These are phyloP conservation scores for Chaetoceros tenuissimus DNA, from an alignment of 108 stramenopile species.

Conservation along the genomic window DNA sequence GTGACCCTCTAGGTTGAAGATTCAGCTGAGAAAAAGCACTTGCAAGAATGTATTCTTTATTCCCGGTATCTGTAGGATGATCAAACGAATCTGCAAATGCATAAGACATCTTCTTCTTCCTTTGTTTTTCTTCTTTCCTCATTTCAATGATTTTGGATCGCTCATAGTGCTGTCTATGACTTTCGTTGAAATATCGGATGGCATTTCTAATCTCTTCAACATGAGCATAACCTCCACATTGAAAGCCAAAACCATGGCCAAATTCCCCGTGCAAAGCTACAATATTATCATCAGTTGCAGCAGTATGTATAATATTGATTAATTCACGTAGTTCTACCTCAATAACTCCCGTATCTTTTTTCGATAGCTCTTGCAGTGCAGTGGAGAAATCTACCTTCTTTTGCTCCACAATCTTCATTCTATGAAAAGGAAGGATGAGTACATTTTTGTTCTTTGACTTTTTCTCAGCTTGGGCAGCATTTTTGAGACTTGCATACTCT, in stretches of 20 bases:
- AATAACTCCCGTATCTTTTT: constrained; percentile 3
- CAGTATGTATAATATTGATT: constrained; percentile 50
- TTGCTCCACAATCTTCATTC: constrained; percentile 54
- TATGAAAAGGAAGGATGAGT: constrained; percentile 52
- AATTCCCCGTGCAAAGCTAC: constrained; percentile 55
- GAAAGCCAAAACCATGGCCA: constrained; percentile 38
- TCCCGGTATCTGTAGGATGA: constrained; percentile 23
- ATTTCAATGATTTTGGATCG: not conserved
- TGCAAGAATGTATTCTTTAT: constrained; percentile 63
- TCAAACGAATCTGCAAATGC: constrained; percentile 40
- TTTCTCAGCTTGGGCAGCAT: no score
- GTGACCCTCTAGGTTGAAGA: constrained; percentile 51
- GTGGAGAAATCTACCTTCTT: constrained; percentile 6
- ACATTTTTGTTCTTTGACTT: constrained; percentile 42
- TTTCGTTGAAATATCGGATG: constrained; percentile 50
- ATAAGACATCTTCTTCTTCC: constrained; percentile 12
- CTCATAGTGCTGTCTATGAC: constrained; percentile 56
- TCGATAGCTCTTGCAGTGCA: not conserved
- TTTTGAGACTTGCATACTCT: no score
- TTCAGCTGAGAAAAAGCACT: constrained; percentile 49
- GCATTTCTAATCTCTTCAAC: constrained; percentile 72
- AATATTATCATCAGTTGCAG: constrained; percentile 59
- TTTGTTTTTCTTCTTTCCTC: not conserved
- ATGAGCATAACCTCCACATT: constrained; percentile 52
- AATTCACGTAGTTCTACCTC: constrained; percentile 39